phyloP scores from a whole-genome alignment of 148 eudicot species.

The Camellia japonica region DNA sequence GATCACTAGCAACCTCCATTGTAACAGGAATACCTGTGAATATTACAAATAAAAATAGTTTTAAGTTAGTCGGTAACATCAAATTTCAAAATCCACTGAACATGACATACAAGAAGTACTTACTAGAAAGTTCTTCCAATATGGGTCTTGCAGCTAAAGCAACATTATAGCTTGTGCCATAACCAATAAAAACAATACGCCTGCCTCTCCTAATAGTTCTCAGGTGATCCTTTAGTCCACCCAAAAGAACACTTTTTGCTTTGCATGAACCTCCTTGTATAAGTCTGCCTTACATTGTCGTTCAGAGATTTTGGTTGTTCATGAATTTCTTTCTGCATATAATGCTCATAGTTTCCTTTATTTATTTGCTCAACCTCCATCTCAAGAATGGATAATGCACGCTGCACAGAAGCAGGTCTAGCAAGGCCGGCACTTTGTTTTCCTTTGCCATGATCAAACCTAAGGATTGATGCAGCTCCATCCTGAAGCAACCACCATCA shows the following conservation, averaged over 20 bases:
- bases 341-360: constrained; percentile 85
- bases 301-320: constrained; percentile 90
- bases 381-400: constrained; percentile 78
- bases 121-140: constrained; percentile 95
- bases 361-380: constrained; percentile 98
- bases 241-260: constrained; percentile 81
- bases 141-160: constrained; percentile 94
- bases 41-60: background rate
- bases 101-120: no score
- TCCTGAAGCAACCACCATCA: constrained; percentile 41
- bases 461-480: constrained; percentile 69
- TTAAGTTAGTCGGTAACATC: background rate
- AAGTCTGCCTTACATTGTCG: constrained; percentile 96
- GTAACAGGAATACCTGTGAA: constrained; percentile 83
- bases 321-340: constrained; percentile 95
- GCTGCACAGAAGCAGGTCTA: constrained; percentile 64
- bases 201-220: constrained; percentile 94
- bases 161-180: constrained; percentile 98
- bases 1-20: constrained; percentile 97
- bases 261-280: constrained; percentile 88
- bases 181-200: constrained; percentile 88
- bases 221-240: constrained; percentile 91
- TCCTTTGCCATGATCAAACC: constrained; percentile 59
- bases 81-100: background rate
- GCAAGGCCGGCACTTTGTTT: constrained; percentile 41